phyloP scores from a whole-genome alignment of 257 asterid species.

The Forsythia suspensa region DNA sequence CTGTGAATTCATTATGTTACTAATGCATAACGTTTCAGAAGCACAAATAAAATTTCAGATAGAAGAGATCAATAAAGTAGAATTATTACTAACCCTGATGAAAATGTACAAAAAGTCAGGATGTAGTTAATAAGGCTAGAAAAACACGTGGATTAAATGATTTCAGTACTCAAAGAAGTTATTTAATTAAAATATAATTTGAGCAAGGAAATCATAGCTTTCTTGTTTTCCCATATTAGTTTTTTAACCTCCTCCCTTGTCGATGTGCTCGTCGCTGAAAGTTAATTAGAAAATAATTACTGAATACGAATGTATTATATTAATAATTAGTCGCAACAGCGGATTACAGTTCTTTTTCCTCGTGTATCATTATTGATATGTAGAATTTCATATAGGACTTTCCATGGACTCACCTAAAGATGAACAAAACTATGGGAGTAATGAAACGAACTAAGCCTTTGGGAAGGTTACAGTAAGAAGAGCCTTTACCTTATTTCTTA shows the following conservation, averaged over 20 bases:
- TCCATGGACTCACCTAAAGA: not conserved
- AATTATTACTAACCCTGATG: not conserved
- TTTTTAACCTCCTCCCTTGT: not conserved
- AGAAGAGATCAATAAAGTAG: slow-evolving; percentile 2
- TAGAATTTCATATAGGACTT: not conserved
- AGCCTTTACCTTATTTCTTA: not conserved
- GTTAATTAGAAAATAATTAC: not conserved
- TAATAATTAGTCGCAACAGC: not conserved
- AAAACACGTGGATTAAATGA: not conserved
- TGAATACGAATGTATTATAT: not conserved
- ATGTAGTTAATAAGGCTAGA: not conserved
- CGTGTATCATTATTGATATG: not conserved
- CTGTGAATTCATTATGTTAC: not conserved
- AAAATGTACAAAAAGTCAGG: not conserved
- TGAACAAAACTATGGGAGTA: not conserved
- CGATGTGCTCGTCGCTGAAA: not conserved
- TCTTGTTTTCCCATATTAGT: not conserved
- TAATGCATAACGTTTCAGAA: not conserved
- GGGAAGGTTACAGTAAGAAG: not conserved
- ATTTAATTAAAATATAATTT: not conserved
- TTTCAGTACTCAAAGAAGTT: not conserved
- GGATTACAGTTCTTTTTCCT: not conserved
- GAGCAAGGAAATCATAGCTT: not conserved
- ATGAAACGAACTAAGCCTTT: not conserved
- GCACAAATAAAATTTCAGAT: not conserved